phyloP scores from a whole-genome alignment of 1,284 basidiomycete genomes.

The Ceratobasidium theobromae region DNA sequence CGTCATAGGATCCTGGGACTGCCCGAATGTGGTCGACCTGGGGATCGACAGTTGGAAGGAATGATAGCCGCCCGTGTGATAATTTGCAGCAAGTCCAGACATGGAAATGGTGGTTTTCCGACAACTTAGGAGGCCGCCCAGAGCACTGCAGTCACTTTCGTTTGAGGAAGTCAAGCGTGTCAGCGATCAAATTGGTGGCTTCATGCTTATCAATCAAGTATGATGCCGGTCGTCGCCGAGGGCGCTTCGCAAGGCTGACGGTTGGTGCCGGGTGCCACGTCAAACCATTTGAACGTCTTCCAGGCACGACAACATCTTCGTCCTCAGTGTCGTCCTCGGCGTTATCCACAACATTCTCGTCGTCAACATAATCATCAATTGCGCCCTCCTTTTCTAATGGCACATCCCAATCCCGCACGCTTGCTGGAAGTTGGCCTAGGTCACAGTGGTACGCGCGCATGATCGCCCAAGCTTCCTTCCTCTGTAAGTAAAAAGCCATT shows the following conservation, averaged over 20 bases:
- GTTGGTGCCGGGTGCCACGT: neutral
- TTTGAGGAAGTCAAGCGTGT: neutral
- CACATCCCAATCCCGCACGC: neutral
- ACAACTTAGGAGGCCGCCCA: neutral
- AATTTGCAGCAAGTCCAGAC: conserved; percentile 3
- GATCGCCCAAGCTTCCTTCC: neutral
- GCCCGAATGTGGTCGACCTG: neutral
- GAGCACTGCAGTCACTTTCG: neutral
- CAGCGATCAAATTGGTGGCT: neutral
- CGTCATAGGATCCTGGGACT: neutral
- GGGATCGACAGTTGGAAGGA: neutral
- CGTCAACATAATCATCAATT: neutral
- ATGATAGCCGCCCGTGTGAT: neutral
- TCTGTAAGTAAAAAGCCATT: conserved; percentile 16
- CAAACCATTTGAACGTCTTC: neutral
- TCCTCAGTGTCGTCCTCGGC: neutral
- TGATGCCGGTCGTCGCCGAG: neutral
- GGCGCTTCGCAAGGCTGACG: neutral
- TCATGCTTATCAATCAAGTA: neutral
- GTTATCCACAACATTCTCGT: neutral
- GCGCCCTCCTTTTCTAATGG: neutral
- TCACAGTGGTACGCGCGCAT: neutral
- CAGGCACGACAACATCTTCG: neutral
- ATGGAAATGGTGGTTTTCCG: neutral
- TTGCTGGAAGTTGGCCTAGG: neutral